phyloP scores from a whole-genome alignment of 1,284 basidiomycete species.

The Rhodotorula sp. region DNA sequence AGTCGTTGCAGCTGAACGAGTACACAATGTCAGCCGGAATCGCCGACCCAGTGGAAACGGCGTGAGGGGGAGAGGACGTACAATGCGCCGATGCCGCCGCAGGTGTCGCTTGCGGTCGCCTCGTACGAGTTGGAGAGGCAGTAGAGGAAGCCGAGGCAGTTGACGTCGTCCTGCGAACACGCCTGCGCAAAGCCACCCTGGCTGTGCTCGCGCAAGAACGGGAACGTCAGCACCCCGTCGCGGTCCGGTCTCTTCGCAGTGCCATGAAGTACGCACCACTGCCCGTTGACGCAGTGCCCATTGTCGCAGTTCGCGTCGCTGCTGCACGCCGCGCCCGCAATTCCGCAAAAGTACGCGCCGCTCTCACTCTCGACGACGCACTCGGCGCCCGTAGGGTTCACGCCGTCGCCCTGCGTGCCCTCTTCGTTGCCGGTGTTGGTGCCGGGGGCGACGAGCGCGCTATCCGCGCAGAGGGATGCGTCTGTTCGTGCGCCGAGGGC shows the following conservation, averaged over 20 bases:
- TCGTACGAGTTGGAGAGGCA: slow-evolving; percentile 12
- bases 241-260: background rate
- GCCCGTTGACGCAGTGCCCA: slow-evolving; percentile 3
- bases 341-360: slow-evolving; percentile 37
- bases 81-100: slow-evolving; percentile 24
- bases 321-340: slow-evolving; percentile 17
- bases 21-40: background rate
- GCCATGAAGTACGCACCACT: background rate
- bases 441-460: slow-evolving; percentile 21
- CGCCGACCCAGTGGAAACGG: too few relatives aligned
- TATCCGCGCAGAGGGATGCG: slow-evolving; percentile 7
- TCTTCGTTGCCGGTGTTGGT: background rate
- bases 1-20: slow-evolving; percentile 35
- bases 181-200: slow-evolving; percentile 23
- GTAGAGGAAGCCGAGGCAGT: slow-evolving; percentile 36
- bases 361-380: slow-evolving; percentile 21
- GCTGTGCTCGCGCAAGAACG: background rate
- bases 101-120: slow-evolving; percentile 11
- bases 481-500: background rate
- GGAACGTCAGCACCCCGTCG: background rate
- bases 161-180: slow-evolving; percentile 18
- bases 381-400: slow-evolving; percentile 9
- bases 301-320: slow-evolving; percentile 17
- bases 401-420: slow-evolving; percentile 16
- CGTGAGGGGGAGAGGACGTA: too few relatives aligned